These are phyloP conservation scores for Pseudoneurospora amorphoporcata DNA, from an alignment of 495 filamentous ascomycete genomes.

Conservation along the genomic window DNA sequence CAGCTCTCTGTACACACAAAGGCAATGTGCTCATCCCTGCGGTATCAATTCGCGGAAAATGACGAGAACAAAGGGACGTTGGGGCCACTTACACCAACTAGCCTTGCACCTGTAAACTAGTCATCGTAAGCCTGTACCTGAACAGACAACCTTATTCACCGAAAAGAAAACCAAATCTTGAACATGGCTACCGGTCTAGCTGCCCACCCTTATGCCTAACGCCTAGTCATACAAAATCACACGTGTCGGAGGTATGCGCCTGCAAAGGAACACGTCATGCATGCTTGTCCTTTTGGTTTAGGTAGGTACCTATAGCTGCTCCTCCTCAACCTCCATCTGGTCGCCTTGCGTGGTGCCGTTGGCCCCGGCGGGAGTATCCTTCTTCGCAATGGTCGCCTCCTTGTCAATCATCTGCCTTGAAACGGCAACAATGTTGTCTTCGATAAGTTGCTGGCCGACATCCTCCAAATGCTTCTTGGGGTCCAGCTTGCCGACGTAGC, in stretches of 20 bases:
- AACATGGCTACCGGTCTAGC: conserved; percentile 17
- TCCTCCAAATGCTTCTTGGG: conserved; percentile 99
- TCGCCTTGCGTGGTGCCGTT: conserved; percentile 48
- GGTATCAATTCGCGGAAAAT: background rate
- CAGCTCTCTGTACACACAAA: background rate
- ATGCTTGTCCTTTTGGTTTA: background rate
- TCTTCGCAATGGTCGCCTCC: conserved; percentile 63
- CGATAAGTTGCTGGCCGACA: conserved; percentile 88
- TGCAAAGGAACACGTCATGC: background rate
- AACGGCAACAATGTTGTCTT: conserved; percentile 96
- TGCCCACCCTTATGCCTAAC: conserved; percentile 16
- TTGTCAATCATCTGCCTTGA: conserved; percentile 99
- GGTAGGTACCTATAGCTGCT: conserved; percentile 24
- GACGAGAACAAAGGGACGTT: background rate
- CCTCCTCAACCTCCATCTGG: conserved; percentile 44
- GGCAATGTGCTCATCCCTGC: background rate
- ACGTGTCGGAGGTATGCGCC: background rate
- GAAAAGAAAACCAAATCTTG: conserved; percentile 5
- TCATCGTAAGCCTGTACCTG: background rate
- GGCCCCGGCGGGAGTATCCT: conserved; percentile 29
- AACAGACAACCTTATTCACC: background rate
- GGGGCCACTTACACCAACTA: background rate
- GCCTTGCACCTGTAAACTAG: background rate
- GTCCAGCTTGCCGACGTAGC: conserved; percentile 97
- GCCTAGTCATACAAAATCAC: conserved; percentile 24